Evolutionary conservation across 768 basidiomycete species (phyloP).

Genomic region (Phlebiopsis flavidoalba): DNA sequence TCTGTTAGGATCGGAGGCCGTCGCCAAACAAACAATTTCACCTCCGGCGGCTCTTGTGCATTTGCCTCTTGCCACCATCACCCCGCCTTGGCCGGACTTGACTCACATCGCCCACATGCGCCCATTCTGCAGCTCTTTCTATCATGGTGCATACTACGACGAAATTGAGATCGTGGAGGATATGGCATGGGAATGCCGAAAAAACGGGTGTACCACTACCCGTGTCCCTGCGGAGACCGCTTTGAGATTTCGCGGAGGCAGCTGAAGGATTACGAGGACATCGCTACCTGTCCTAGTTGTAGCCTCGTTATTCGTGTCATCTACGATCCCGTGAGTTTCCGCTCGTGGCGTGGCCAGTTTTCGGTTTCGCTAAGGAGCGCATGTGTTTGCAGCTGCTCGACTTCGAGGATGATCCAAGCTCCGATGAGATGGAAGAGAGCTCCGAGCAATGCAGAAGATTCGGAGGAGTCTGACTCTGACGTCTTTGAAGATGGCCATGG

Average conservation of each 20-base stretch:
- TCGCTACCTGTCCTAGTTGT: conserved; percentile 95
- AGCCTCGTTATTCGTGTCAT: conserved; percentile 89
- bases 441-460: conserved; percentile 1
- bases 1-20: conserved; percentile 8
- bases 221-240: conserved; percentile 95
- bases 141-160: conserved; percentile 85
- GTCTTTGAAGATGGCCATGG: conserved; percentile 62
- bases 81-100: neutral
- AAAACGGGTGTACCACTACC: conserved; percentile 90
- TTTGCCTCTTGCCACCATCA: neutral
- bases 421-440: conserved; percentile 29
- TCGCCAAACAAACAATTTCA: conserved; percentile 4
- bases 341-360: neutral
- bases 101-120: neutral
- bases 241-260: conserved; percentile 91
- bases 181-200: conserved; percentile 83
- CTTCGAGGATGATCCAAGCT: conserved; percentile 66
- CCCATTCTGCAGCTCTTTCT: neutral
- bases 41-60: neutral
- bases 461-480: conserved; percentile 32
- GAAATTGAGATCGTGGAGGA: conserved; percentile 98
- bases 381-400: conserved; percentile 57
- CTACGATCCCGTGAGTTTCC: conserved; percentile 81
- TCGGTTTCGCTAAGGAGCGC: neutral
- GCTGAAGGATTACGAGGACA: conserved; percentile 85